Percentiles rank a stretch among this genome's conserved stretches.
These are phyloP conservation scores for Ceratocystis cacaofunesta DNA, from an alignment of 2,329 filamentous ascomycete species.

Conservation along the genomic window DNA sequence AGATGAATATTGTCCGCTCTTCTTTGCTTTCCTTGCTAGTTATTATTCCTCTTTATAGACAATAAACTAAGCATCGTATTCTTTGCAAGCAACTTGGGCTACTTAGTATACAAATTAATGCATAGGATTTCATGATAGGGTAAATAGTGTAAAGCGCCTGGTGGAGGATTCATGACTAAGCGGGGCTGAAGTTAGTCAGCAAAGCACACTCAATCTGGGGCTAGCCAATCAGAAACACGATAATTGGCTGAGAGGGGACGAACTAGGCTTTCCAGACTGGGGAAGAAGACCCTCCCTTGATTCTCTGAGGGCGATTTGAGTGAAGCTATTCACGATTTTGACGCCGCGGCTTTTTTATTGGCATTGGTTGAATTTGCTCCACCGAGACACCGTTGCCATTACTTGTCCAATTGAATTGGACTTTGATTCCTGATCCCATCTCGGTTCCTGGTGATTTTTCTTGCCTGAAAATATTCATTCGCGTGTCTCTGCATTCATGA, in stretches of 20 bases:
- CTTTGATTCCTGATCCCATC: neutral
- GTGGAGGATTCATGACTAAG: neutral
- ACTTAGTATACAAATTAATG: neutral
- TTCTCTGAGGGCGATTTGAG: neutral
- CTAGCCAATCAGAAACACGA: neutral
- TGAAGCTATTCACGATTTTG: constrained; percentile 3
- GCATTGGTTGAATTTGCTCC: neutral
- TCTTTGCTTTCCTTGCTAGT: too few species aligned
- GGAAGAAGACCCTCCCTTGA: neutral
- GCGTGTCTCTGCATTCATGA: neutral
- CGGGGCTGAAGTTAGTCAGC: neutral
- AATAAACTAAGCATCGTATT: too few species aligned
- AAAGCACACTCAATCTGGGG: neutral
- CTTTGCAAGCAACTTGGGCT: too few species aligned
- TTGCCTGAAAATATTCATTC: neutral
- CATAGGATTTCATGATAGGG: neutral
- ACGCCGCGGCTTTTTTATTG: neutral
- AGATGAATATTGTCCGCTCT: too few species aligned
- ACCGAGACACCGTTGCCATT: neutral
- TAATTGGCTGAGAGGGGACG: neutral
- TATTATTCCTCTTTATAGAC: too few species aligned
- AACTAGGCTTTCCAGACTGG: neutral
- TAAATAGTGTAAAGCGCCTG: neutral
- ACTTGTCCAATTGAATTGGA: neutral
- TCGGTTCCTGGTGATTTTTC: neutral